phyloP scores from a whole-genome alignment of 192 early-diverging fungal species.

The Coemansia sp. region DNA sequence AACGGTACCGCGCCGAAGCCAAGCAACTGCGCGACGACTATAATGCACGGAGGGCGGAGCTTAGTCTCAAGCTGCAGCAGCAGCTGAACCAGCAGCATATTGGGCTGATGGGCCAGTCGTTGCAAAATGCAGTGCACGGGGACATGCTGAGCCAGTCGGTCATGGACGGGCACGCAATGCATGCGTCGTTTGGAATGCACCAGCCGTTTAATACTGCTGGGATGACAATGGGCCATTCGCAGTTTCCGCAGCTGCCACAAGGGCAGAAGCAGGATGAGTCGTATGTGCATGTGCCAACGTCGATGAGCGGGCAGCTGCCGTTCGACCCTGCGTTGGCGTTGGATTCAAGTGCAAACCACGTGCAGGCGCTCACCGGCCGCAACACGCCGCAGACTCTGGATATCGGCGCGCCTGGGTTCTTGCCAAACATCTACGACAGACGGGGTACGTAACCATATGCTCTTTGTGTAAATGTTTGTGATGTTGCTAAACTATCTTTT shows the following conservation, averaged over 20 bases:
- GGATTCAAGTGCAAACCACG: constrained; percentile 8
- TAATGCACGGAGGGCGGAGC: constrained; percentile 55
- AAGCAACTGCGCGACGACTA: constrained; percentile 64
- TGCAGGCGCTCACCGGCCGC: constrained; percentile 3
- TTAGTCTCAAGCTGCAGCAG: constrained; percentile 59
- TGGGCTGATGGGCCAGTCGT: constrained; percentile 22
- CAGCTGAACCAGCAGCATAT: constrained; percentile 58
- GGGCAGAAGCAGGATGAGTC: constrained; percentile 8
- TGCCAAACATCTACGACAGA: constrained; percentile 23
- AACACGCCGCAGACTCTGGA: constrained; percentile 18
- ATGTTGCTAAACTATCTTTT: background rate
- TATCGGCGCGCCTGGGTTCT: background rate
- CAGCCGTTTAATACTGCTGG: constrained; percentile 20
- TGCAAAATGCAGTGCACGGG: constrained; percentile 21
- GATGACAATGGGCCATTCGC: constrained; percentile 15
- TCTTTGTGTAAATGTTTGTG: background rate
- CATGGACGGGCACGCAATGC: too few relatives aligned
- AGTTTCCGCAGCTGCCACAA: constrained; percentile 19
- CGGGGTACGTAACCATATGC: constrained; percentile 19
- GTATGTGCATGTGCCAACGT: constrained; percentile 5
- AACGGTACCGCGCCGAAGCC: constrained; percentile 58
- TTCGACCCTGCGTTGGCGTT: constrained; percentile 22
- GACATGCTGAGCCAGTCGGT: constrained; percentile 25
- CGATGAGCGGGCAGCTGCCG: constrained; percentile 20
- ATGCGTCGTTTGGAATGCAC: constrained; percentile 21